These are phyloP conservation scores for Cyclanthera cordifolia DNA, from an alignment of 306 rosid genomes.

Conservation along the genomic window DNA sequence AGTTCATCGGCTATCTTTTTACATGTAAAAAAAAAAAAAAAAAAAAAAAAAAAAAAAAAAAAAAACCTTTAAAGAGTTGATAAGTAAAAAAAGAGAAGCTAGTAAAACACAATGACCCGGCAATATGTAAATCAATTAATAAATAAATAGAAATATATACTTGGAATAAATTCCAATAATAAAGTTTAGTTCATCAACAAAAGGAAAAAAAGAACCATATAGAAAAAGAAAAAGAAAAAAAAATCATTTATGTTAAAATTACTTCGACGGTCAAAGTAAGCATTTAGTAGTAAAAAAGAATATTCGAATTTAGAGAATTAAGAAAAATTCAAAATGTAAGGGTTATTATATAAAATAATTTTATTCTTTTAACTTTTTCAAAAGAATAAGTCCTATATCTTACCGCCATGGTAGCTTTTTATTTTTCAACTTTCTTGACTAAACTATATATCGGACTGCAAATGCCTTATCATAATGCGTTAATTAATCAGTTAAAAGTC, in stretches of 20 bases:
- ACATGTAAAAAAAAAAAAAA: too few relatives aligned
- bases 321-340: not conserved
- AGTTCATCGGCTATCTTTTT: too few relatives aligned
- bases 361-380: not conserved
- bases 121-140: not conserved
- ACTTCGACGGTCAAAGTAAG: not conserved
- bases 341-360: not conserved
- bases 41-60: too few relatives aligned
- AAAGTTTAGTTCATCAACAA: not conserved
- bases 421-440: not conserved
- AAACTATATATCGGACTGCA: too few relatives aligned
- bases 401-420: not conserved
- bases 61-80: not conserved
- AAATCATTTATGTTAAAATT: constrained; percentile 1
- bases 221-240: too few relatives aligned
- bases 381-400: not conserved
- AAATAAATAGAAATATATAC: not conserved
- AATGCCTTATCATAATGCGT: not conserved
- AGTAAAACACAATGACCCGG: not conserved
- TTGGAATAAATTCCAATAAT: not conserved
- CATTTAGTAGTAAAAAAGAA: not conserved
- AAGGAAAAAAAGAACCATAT: not conserved
- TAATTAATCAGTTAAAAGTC: too few relatives aligned
- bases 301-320: not conserved
- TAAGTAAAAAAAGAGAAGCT: not conserved